These are phyloP conservation scores for Scheffersomyces quercinus DNA, from an alignment of 1,139 yeast species.

Conservation along the genomic window DNA sequence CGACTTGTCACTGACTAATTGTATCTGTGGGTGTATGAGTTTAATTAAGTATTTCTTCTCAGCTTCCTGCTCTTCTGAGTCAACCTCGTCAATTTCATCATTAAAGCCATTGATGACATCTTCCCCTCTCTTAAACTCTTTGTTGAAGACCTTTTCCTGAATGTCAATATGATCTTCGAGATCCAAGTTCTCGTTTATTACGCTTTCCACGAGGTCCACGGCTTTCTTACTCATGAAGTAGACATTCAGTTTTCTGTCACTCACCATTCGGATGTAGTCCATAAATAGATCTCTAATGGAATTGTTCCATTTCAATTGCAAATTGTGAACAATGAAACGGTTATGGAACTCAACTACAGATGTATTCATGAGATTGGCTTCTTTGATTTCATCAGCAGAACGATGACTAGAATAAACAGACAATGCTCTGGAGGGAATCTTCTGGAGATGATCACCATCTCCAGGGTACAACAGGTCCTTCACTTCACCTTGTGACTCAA, in stretches of 20 bases:
- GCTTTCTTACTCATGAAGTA: conserved; percentile 74
- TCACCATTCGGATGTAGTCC: conserved; percentile 61
- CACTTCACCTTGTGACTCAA: conserved; percentile 7
- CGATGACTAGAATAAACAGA: conserved; percentile 30
- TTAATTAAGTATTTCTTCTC: conserved; percentile 42
- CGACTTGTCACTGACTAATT: conserved; percentile 34
- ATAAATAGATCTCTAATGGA: conserved; percentile 60
- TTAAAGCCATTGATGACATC: conserved; percentile 38
- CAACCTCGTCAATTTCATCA: conserved; percentile 28
- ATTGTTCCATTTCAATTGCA: conserved; percentile 81
- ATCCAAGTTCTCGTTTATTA: conserved; percentile 22
- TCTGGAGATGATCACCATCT: conserved; percentile 1
- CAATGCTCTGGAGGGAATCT: conserved; percentile 15
- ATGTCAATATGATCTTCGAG: conserved; percentile 16
- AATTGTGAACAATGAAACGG: conserved; percentile 74
- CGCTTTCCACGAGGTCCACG: conserved; percentile 56
- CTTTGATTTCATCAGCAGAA: conserved; percentile 30
- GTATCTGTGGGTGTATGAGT: conserved; percentile 47
- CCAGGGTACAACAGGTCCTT: neutral
- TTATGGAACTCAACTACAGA: conserved; percentile 57
- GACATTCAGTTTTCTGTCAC: conserved; percentile 54
- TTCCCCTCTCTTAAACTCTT: conserved; percentile 23
- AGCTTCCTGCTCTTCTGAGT: conserved; percentile 29
- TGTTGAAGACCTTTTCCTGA: conserved; percentile 10
- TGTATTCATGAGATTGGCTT: conserved; percentile 28